A percentile compares a stretch with the other conserved stretches of the same genome.
Conservation (phyloP, 1,139 yeast species). For the Lodderomyces metapsilosis region DNA sequence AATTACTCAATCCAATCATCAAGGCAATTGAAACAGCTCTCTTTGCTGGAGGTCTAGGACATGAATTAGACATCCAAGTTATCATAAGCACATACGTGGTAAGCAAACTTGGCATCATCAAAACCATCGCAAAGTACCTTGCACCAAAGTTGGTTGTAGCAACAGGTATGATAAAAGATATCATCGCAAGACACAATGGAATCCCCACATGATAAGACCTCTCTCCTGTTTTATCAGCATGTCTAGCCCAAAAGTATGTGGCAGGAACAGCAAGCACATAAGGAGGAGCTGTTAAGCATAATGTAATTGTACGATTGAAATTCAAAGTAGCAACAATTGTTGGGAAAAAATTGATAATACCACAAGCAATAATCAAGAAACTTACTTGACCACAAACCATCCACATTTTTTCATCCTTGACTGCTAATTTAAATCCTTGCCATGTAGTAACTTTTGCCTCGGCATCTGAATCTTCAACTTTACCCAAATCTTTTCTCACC, state of each 20-base stretch:
- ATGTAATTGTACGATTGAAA: constrained; percentile 47
- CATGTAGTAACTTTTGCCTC: constrained; percentile 32
- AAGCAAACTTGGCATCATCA: constrained; percentile 57
- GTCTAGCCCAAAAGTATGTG: constrained; percentile 55
- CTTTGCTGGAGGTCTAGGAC: constrained; percentile 53
- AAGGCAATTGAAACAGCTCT: constrained; percentile 54
- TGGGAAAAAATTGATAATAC: constrained; percentile 63
- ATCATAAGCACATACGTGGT: constrained; percentile 55
- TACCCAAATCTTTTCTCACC: constrained; percentile 38
- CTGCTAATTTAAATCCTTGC: constrained; percentile 40
- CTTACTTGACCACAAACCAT: constrained; percentile 43
- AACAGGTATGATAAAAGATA: constrained; percentile 54
- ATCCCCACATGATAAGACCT: constrained; percentile 50
- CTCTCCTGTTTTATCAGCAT: constrained; percentile 58
- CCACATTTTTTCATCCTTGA: constrained; percentile 48
- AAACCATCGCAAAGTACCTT: constrained; percentile 59
- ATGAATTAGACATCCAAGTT: constrained; percentile 56
- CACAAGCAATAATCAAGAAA: constrained; percentile 55
- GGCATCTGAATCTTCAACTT: constrained; percentile 34
- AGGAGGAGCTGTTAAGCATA: constrained; percentile 61
- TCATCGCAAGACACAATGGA: constrained; percentile 45
- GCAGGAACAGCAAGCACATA: constrained; percentile 55
- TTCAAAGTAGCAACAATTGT: constrained; percentile 56
- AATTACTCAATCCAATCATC: too few species aligned
- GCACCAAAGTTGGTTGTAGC: constrained; percentile 57